Base-by-base conservation (phyloP, 495 filamentous ascomycete species). In the Xylaria sp. region DNA sequence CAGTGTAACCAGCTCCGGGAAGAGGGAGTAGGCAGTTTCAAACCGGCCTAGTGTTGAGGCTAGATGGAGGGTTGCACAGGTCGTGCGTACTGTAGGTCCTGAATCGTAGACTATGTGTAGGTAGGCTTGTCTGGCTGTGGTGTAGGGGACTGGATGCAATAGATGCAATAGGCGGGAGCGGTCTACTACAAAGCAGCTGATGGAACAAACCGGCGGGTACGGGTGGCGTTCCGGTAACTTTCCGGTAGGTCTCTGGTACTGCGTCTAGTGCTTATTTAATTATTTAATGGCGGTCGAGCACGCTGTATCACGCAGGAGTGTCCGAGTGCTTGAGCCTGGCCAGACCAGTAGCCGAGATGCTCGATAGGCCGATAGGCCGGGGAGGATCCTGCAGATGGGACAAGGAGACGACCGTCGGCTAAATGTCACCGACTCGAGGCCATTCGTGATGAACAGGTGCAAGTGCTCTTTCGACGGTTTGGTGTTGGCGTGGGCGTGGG, bases 141-240 rank as follows among this genome's bases (percentile, higher is more conserved):
- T 53, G 43, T 37, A 53, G 61, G 61, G 26, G 26, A 19, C 66
- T 40, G 21, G n/a, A n/a, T 70, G 46, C 35, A 21, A 53, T 43
- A 63, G n/a, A n/a, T 70, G 46, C 35, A 21, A 53, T 43, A 63
- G 59, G 58, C 33, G 68, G 48, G 55, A 55, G 33, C 66, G 59
- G 24, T 52, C 33, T 63, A 41, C 33, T 63, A 41, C 44, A 37
- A 58, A 69, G 44, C 31, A 61, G 68, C 58, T 62, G 64, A 44
- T 41, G 67, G 67, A 44, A 70, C 68, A 33, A 63, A 59, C 63
- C 68, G 57, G 58, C 58, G 68, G 44, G 63, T 43, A 55, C 68
- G 35, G 61, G 46, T 63, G 59, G 44, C 55, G 21, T 46, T 62
- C 61, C 59, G 58, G 44, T 19, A 19, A 29, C n/a, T 19, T 69